A percentile compares a stretch with the other conserved stretches of the same genome.
These are phyloP conservation scores for Albophoma yamanashiensis DNA, from an alignment of 2,329 filamentous ascomycete species.

Conservation along the genomic window DNA sequence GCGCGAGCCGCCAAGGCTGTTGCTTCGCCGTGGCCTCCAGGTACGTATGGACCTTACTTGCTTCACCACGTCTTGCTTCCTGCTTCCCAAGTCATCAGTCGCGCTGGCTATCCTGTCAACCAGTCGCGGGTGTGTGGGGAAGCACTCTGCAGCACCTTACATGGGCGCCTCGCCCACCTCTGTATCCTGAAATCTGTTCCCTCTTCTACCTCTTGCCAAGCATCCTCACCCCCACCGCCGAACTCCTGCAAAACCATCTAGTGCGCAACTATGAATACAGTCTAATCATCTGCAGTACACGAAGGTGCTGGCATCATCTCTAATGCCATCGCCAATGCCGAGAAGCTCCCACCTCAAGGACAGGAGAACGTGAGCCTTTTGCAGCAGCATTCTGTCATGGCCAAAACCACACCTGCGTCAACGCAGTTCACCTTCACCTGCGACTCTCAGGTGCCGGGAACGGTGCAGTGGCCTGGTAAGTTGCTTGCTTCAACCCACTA, in stretches of 20 bases:
- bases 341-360: slow-evolving; percentile 53
- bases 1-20: slow-evolving; percentile 35
- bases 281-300: slow-evolving; percentile 3
- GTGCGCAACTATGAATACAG: background rate
- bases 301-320: slow-evolving; percentile 74
- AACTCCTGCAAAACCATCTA: background rate
- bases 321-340: slow-evolving; percentile 81
- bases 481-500: background rate
- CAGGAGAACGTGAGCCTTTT: slow-evolving; percentile 73
- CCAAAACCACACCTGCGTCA: slow-evolving; percentile 56
- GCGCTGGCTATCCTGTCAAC: background rate
- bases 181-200: background rate
- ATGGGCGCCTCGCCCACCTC: background rate
- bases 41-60: slow-evolving; percentile 23
- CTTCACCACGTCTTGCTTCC: background rate
- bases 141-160: background rate
- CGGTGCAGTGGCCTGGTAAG: slow-evolving; percentile 62
- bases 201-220: no score
- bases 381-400: slow-evolving; percentile 51
- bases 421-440: slow-evolving; percentile 96
- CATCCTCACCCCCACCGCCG: background rate
- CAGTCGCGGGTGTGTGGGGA: background rate
- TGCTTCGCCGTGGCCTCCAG: slow-evolving; percentile 32
- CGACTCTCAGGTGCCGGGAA: slow-evolving; percentile 76
- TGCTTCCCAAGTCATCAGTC: background rate